These are phyloP conservation scores for Talaromyces funiculosus DNA, from an alignment of 2,329 filamentous ascomycete species.

Conservation along the genomic window DNA sequence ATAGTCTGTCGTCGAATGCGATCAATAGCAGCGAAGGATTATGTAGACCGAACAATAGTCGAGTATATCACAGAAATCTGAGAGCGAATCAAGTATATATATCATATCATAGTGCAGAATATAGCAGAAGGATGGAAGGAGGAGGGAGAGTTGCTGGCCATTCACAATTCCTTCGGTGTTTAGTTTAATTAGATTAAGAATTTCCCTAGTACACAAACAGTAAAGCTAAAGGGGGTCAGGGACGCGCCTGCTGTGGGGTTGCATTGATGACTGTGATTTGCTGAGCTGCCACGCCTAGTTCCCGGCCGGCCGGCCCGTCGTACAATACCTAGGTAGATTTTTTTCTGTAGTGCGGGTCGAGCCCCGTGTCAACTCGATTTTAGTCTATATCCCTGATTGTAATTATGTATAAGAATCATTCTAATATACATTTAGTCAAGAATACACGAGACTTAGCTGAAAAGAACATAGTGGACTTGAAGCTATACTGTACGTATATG, in stretches of 20 bases:
- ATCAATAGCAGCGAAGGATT: not conserved
- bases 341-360: too few species aligned
- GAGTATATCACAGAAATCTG: not conserved
- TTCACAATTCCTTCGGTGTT: not conserved
- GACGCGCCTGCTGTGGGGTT: not conserved
- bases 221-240: not conserved
- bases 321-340: too few species aligned
- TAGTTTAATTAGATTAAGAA: constrained; percentile 4
- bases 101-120: not conserved
- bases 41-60: not conserved
- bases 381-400: too few species aligned
- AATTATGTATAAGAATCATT: too few species aligned
- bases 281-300: too few species aligned
- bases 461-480: too few species aligned
- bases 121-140: not conserved
- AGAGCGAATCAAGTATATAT: not conserved
- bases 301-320: too few species aligned
- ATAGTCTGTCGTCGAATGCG: not conserved
- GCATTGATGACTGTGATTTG: not conserved
- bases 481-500: too few species aligned
- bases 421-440: too few species aligned
- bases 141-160: not conserved
- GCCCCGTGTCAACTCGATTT: too few species aligned
- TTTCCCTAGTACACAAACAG: constrained; percentile 3
- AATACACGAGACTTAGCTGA: too few species aligned